Conservation (phyloP, 2,329 filamentous ascomycete genomes). For the Chaetomiaceae sp. region DNA sequence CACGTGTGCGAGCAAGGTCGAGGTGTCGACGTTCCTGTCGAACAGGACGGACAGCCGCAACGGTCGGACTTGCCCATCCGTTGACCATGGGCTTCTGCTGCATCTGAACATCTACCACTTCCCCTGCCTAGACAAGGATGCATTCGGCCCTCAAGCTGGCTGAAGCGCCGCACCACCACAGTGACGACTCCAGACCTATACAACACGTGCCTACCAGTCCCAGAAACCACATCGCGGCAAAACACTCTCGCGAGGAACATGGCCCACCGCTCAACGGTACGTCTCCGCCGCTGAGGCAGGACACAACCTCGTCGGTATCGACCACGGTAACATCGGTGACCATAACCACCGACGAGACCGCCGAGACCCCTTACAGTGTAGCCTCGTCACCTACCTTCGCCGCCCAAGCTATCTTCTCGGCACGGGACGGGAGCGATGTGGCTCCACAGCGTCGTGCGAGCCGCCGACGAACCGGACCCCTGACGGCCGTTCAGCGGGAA, state of each 20-base stretch:
- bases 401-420: slow-evolving; percentile 47
- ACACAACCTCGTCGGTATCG: slow-evolving; percentile 49
- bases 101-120: slow-evolving; percentile 8
- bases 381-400: slow-evolving; percentile 42
- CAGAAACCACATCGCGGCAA: slow-evolving; percentile 11
- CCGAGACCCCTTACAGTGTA: slow-evolving; percentile 46
- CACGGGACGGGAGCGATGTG: slow-evolving; percentile 50
- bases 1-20: not conserved
- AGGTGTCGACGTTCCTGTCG: not conserved
- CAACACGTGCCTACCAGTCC: slow-evolving; percentile 19
- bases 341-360: slow-evolving; percentile 40
- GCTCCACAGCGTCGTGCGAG: slow-evolving; percentile 49
- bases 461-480: slow-evolving; percentile 52
- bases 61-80: not conserved
- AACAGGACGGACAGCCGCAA: not conserved
- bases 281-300: slow-evolving; percentile 37
- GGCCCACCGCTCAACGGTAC: slow-evolving; percentile 23
- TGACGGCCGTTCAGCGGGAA: slow-evolving; percentile 52
- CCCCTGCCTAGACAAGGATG: slow-evolving; percentile 25
- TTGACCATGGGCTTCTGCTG: slow-evolving; percentile 23
- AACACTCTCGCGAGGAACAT: slow-evolving; percentile 17
- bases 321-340: slow-evolving; percentile 40
- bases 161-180: slow-evolving; percentile 28
- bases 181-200: slow-evolving; percentile 22
- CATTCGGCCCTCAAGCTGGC: slow-evolving; percentile 29